A percentile compares a stretch with the other conserved stretches of the same genome.
Conservation (phyloP, 768 basidiomycete genomes). For the Leucosporidium creatinivorum region DNA sequence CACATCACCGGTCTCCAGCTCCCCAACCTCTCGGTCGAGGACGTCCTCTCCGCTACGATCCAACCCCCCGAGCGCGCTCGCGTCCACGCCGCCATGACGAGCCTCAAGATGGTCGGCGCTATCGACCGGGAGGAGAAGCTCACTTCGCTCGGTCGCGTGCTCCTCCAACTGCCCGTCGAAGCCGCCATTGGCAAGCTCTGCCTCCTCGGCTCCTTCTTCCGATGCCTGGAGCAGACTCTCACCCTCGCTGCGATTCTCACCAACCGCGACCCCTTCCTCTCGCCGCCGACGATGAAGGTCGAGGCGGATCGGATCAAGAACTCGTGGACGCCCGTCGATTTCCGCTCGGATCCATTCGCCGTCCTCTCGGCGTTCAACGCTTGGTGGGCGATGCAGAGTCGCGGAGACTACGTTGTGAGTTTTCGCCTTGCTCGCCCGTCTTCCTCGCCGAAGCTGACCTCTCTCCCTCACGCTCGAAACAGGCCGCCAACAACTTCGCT, state of each 20-base stretch:
- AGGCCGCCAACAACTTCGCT: constrained; percentile 65
- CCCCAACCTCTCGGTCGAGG: constrained; percentile 73
- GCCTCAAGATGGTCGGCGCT: constrained; percentile 78
- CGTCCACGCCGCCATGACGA: constrained; percentile 68
- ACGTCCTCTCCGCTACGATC: constrained; percentile 74
- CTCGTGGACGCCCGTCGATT: constrained; percentile 63
- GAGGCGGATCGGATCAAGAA: constrained; percentile 67
- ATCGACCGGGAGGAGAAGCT: constrained; percentile 66
- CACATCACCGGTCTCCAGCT: constrained; percentile 89
- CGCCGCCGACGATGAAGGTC: constrained; percentile 60
- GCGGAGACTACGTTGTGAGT: constrained; percentile 51
- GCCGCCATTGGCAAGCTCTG: constrained; percentile 82
- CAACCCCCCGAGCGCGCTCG: constrained; percentile 77
- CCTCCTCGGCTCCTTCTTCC: constrained; percentile 84
- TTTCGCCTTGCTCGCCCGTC: not conserved
- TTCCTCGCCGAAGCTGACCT: not conserved
- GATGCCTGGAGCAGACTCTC: constrained; percentile 58
- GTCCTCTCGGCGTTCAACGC: constrained; percentile 69
- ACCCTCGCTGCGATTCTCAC: constrained; percentile 86
- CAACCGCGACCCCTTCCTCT: constrained; percentile 82
- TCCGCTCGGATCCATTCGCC: constrained; percentile 75
- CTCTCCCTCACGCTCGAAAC: not conserved
- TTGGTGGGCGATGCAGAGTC: constrained; percentile 67
- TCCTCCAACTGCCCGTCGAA: constrained; percentile 82
- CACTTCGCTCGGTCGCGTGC: constrained; percentile 77